Base-by-base conservation (phyloP, 2,329 filamentous ascomycete species). In the Arthroderma sp. region DNA sequence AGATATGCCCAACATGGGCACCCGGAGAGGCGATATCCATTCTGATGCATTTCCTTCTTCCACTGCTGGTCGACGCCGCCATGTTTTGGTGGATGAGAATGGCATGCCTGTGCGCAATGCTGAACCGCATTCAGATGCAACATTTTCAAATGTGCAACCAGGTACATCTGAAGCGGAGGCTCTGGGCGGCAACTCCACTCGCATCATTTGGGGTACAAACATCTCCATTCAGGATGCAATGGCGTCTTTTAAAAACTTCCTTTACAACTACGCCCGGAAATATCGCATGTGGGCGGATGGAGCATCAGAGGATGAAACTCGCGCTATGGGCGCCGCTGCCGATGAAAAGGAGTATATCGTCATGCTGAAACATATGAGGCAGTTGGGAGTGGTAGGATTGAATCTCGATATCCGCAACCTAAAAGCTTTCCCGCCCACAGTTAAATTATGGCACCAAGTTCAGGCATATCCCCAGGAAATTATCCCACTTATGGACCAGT, bases 391-490 rank as follows among this genome's bases (percentile, higher is more conserved):
- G 6, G 83, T 80, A 11, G 82, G 83, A 47, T 73, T 98, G 36
- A 95, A 95, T 59, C 67, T 98, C 36, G 87, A 98, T 60, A 78
- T 88, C 43, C 79, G 78, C 46, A 93, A 98, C 55, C 72, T 98
- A 48, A 94, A 93, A 61, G 75, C 88, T 8, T 98, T 95, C 60
- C 91, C 93, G 3, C 80, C 86, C 1, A 96, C 91, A 0, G 73
- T 82, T 55, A 96, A 96, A 67, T 71, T 98, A 45, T 96, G 87
- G 85, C 85, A 96, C 61, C 93, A 98, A 64, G 72, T 93, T 47
- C 86, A 94, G 61, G 82, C 84, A 9, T 98, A 95, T 58, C 91
- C 91, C 0, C 87, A 91, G 58, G 91, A 98, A 72, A 88, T 98
- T 43, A 83, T 98, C 38, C 88, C 89, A 2, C 74, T 96, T 39